These are phyloP conservation scores for Dendrobium huoshanense DNA, from an alignment of 106 monocot genomes.

Conservation along the genomic window DNA sequence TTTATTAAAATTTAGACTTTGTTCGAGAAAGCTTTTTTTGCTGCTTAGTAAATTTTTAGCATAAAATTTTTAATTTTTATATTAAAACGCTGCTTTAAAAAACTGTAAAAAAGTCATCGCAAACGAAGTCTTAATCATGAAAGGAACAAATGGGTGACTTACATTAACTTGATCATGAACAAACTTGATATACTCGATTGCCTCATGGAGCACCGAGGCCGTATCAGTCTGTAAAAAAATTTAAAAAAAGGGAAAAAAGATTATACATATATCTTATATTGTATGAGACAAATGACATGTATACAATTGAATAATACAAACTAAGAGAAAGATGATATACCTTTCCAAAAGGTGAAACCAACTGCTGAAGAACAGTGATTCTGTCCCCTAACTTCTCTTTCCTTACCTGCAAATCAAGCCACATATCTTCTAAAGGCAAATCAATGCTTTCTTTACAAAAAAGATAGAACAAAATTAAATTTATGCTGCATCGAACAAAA, in stretches of 20 bases:
- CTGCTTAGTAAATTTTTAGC: no score
- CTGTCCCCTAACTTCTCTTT: slow-evolving; percentile 61
- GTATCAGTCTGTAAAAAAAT: slow-evolving; percentile 28
- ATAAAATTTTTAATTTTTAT: no score
- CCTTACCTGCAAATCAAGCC: slow-evolving; percentile 27
- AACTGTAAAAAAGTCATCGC: no score
- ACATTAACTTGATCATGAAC: slow-evolving; percentile 40
- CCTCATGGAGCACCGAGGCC: slow-evolving; percentile 41
- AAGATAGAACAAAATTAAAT: not conserved
- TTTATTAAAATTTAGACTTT: not conserved
- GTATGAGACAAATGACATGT: no score
- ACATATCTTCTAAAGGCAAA: not conserved
- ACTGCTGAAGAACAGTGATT: slow-evolving; percentile 43
- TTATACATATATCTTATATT: no score
- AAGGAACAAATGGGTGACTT: slow-evolving; percentile 1
- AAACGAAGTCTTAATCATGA: not conserved
- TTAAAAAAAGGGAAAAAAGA: not conserved
- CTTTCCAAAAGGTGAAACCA: slow-evolving; percentile 60
- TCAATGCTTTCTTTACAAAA: not conserved
- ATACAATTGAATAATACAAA: no score
- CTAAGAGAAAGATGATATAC: slow-evolving; percentile 15
- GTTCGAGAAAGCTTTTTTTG: no score
- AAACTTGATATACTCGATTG: slow-evolving; percentile 41
- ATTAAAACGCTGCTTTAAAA: no score
- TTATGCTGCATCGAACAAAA: not conserved